These are phyloP conservation scores for Chloroidium sp. DNA, from an alignment of 163 green algal species.

Conservation along the genomic window DNA sequence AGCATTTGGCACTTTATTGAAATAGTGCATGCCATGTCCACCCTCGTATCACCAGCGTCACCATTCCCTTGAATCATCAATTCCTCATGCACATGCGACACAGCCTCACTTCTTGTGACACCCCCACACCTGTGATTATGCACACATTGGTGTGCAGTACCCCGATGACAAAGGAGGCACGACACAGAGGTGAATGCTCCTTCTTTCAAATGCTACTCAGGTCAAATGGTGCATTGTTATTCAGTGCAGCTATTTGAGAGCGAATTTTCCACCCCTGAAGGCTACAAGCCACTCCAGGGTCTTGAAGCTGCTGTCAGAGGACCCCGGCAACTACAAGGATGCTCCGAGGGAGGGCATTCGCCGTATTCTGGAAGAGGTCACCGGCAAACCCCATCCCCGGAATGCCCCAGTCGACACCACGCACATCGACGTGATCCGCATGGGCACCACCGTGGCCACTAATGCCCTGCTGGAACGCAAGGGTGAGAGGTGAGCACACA, in stretches of 20 bases:
- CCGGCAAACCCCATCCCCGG: slow-evolving; percentile 46
- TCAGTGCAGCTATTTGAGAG: neutral
- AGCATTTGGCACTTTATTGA: neutral
- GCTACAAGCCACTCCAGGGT: slow-evolving; percentile 34
- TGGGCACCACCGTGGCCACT: slow-evolving; percentile 97
- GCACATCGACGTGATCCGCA: slow-evolving; percentile 80
- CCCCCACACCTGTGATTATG: too few species aligned
- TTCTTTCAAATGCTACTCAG: neutral
- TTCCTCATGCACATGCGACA: neutral
- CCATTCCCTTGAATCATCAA: too few species aligned
- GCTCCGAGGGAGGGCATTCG: slow-evolving; percentile 91
- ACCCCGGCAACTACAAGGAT: slow-evolving; percentile 90
- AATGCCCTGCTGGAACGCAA: slow-evolving; percentile 96
- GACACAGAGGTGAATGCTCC: slow-evolving; percentile 30
- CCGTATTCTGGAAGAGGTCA: slow-evolving; percentile 79
- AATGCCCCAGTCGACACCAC: slow-evolving; percentile 66
- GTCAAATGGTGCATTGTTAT: neutral
- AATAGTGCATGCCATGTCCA: neutral
- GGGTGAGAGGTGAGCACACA: slow-evolving; percentile 48
- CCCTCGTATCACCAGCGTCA: too few species aligned
- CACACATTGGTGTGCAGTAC: slow-evolving; percentile 22
- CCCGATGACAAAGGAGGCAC: slow-evolving; percentile 37
- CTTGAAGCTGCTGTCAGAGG: slow-evolving; percentile 92
- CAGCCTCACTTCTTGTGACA: too few species aligned
- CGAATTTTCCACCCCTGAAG: neutral